Percentiles rank a stretch among this genome's conserved stretches.
Conservation (phyloP, 306 rosid species). For the Fragaria ananassa region DNA sequence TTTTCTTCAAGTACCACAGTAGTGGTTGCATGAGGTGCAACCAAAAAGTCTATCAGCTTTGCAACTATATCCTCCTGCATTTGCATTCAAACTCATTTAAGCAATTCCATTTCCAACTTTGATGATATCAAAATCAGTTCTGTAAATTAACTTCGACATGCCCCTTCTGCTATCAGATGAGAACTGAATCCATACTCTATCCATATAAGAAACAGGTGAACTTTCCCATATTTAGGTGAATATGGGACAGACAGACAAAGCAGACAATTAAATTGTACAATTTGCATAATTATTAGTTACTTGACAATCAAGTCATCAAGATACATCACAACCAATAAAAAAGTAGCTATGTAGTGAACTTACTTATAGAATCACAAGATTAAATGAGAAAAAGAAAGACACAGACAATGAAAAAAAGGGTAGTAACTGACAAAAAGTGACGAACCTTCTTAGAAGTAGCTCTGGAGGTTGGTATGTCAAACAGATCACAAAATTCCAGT, state of each 20-base stretch:
- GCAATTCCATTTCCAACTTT: constrained; percentile 5
- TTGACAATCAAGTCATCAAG: neutral
- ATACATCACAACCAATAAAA: neutral
- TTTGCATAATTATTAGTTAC: neutral
- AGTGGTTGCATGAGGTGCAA: constrained; percentile 78
- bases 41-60: constrained; percentile 77
- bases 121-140: neutral
- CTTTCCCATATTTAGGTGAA: neutral
- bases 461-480: constrained; percentile 62
- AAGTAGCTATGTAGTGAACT: neutral
- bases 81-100: constrained; percentile 22
- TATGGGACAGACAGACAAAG: neutral
- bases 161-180: neutral
- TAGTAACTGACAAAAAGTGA: constrained; percentile 21
- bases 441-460: constrained; percentile 78
- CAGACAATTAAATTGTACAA: neutral
- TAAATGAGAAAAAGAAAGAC: neutral
- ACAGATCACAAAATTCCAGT: constrained; percentile 79
- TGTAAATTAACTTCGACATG: neutral
- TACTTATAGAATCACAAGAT: neutral
- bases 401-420: neutral
- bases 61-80: constrained; percentile 79
- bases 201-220: neutral
- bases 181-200: neutral
- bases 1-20: constrained; percentile 67